Conservation (phyloP, 352 stramenopile species). For the Phytophthora ramorum region DNA sequence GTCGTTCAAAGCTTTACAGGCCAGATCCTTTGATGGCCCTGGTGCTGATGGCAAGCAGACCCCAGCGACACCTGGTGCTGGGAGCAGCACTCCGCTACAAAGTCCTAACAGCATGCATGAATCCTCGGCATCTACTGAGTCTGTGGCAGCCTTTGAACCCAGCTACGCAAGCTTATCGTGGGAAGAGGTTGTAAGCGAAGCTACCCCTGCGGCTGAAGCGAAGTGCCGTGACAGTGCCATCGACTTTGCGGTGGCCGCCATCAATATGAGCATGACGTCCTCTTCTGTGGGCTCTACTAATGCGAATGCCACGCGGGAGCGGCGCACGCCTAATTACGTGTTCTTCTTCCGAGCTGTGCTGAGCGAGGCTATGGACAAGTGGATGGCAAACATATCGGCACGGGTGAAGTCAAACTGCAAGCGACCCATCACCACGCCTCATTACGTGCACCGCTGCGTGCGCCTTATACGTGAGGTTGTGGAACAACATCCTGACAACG, state of each 20-base stretch:
- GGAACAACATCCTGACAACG: slow-evolving; percentile 83
- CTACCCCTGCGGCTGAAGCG: slow-evolving; percentile 53
- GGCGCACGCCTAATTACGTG: slow-evolving; percentile 83
- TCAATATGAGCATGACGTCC: slow-evolving; percentile 88
- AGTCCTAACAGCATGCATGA: slow-evolving; percentile 69
- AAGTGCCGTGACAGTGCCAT: slow-evolving; percentile 75
- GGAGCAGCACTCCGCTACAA: slow-evolving; percentile 66
- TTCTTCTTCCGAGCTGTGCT: slow-evolving; percentile 87
- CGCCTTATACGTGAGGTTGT: slow-evolving; percentile 85
- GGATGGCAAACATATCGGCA: slow-evolving; percentile 80
- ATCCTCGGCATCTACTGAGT: slow-evolving; percentile 23
- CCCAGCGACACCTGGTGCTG: slow-evolving; percentile 41
- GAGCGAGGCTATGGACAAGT: slow-evolving; percentile 91
- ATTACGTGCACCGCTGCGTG: slow-evolving; percentile 88
- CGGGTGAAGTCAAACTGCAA: slow-evolving; percentile 75
- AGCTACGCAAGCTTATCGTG: slow-evolving; percentile 70
- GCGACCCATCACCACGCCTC: slow-evolving; percentile 80
- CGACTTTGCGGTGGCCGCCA: slow-evolving; percentile 72
- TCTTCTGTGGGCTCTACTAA: slow-evolving; percentile 71
- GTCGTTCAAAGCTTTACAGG: slow-evolving; percentile 83
- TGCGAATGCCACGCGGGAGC: slow-evolving; percentile 78
- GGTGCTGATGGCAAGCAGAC: slow-evolving; percentile 47
- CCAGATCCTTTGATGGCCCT: slow-evolving; percentile 61
- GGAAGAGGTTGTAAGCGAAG: slow-evolving; percentile 74
- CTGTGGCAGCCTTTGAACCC: slow-evolving; percentile 56